Evolutionary conservation across 257 asterid species (phyloP), one percentile per base, ranked within the genome.

Genomic region (Salvia rosmarinus): DNA sequence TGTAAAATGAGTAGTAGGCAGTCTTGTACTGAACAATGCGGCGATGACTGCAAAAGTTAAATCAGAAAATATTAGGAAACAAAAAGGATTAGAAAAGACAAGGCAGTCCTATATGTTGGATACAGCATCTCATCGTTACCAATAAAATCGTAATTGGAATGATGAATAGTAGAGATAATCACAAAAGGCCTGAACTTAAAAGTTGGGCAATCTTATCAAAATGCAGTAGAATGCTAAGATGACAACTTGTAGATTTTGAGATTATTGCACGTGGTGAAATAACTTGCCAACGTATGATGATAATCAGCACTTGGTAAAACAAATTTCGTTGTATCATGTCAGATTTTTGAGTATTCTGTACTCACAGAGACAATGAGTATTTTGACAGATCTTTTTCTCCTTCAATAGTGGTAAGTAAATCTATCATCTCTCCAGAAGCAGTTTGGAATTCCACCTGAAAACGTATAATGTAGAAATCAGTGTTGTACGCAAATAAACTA

Each of bases 401-500:
- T 80, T 87, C 91, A 49, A 87, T 76, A 43, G 98, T 89, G 39
- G 96, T 90, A 51, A 91, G 88, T 78, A 94, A 79, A 89, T 94
- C 98, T 67, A 94, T 87, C 98, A 94, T 90, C 85, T 94, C 97
- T 75, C 98, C 97, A 6, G 92, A 89, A 75, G 96, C 96, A 74
- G 98, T 85, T 80, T 85, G 82, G 61, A 76, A 82, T 78, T 85
- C 85, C 70, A 70, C 73, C 83, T 75, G 76, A 43, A 42, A 78
- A 46, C 32, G 60, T 7, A 39, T 49, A 67, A 25, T 44, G 73
- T 20, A 49, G 47, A 17, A 62, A 23, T 71, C 73, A 75, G 71
- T 32, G 49, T 4, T 21, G 12, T 11, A 57, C 12, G 39, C 16
- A 63, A 52, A 60, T 12, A 62, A 67, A 19, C 9, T 30, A 23